A percentile compares a stretch with the other conserved stretches of the same genome.
Evolutionary conservation across 495 filamentous ascomycete species (phyloP).

Genomic region (Aspergillus bridgeri): DNA sequence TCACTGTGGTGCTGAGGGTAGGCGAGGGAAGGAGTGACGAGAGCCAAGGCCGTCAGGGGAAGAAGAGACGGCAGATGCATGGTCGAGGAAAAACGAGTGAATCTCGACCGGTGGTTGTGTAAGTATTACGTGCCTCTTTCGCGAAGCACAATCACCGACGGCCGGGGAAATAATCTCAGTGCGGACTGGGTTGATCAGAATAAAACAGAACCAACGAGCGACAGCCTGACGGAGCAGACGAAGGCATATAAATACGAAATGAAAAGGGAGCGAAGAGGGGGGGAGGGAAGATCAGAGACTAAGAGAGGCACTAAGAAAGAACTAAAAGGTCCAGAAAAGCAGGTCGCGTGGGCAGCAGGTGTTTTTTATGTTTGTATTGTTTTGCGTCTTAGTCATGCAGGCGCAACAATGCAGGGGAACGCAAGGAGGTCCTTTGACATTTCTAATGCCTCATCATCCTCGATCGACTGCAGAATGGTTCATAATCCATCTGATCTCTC

Average conservation of each 20-base stretch:
- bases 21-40: conserved; percentile 26
- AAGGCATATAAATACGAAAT: conserved; percentile 12
- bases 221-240: conserved; percentile 8
- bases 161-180: not conserved
- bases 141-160: not conserved
- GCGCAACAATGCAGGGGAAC: not conserved
- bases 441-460: not conserved
- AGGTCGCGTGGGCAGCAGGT: not conserved
- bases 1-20: not conserved
- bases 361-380: no score
- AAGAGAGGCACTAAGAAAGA: not conserved
- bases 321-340: not conserved
- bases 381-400: not conserved
- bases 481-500: no score
- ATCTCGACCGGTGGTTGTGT: not conserved
- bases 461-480: not conserved
- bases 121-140: no score
- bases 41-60: conserved; percentile 23
- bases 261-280: no score
- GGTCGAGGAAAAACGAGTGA: conserved; percentile 8
- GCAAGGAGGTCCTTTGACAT: not conserved
- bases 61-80: conserved; percentile 34
- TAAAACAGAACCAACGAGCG: conserved; percentile 3
- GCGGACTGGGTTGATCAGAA: not conserved
- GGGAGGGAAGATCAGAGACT: not conserved